Conservation (phyloP, 495 filamentous ascomycete species). For the Aspergillus cavernicola region DNA sequence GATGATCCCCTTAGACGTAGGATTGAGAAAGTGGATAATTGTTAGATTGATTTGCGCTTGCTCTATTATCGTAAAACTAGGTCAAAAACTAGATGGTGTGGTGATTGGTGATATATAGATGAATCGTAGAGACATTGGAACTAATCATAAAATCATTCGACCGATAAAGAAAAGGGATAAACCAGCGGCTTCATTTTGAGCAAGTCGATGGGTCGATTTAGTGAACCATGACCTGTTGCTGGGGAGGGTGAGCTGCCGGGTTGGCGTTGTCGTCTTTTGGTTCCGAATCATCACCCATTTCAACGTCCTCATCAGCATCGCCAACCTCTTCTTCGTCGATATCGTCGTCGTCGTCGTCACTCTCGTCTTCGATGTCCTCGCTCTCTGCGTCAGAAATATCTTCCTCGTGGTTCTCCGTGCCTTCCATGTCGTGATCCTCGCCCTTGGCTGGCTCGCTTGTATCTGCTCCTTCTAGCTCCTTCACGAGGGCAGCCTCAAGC, state of each 20-base stretch:
- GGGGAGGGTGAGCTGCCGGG: slow-evolving; percentile 34
- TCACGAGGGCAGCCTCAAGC: slow-evolving; percentile 49
- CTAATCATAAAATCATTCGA: slow-evolving; percentile 29
- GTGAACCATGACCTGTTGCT: slow-evolving; percentile 51
- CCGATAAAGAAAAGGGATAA: slow-evolving; percentile 7
- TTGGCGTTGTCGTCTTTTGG: slow-evolving; percentile 37
- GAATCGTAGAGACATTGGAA: slow-evolving; percentile 35
- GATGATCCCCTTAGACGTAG: not conserved
- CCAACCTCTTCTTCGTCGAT: slow-evolving; percentile 68
- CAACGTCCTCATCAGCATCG: slow-evolving; percentile 76
- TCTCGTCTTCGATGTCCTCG: slow-evolving; percentile 95
- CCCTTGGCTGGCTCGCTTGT: slow-evolving; percentile 36
- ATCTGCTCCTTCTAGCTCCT: slow-evolving; percentile 57
- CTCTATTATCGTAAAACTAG: slow-evolving; percentile 24
- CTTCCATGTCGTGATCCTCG: slow-evolving; percentile 83
- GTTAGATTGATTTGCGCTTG: slow-evolving; percentile 14
- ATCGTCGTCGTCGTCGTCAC: slow-evolving; percentile 82
- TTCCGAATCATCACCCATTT: slow-evolving; percentile 67
- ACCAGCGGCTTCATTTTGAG: not conserved
- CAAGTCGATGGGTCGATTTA: slow-evolving; percentile 19
- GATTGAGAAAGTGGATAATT: not conserved
- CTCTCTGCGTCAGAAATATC: slow-evolving; percentile 81
- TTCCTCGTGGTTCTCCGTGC: slow-evolving; percentile 66
- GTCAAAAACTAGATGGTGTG: slow-evolving; percentile 20
- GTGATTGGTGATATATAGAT: slow-evolving; percentile 11